phyloP scores from a whole-genome alignment of 495 filamentous ascomycete species.

The Aspergillus affinis region DNA sequence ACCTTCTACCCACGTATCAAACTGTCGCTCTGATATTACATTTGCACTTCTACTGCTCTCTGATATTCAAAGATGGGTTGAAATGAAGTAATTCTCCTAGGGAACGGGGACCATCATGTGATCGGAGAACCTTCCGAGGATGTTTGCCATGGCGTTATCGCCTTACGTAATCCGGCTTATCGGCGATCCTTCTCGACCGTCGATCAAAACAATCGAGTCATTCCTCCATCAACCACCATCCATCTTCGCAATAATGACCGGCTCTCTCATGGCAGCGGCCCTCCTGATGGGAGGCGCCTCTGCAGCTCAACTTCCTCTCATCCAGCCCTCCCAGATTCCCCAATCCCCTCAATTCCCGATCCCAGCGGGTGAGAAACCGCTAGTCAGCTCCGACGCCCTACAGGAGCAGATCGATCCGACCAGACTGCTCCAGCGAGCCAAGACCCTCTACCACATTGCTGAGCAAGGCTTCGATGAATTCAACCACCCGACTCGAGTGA shows the following conservation, averaged over 20 bases:
- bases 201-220: neutral
- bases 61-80: too few species aligned
- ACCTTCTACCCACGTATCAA: too few species aligned
- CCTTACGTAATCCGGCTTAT: neutral
- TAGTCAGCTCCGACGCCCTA: conserved; percentile 51
- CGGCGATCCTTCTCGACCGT: neutral
- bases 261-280: neutral
- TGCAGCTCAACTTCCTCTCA: conserved; percentile 16
- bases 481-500: conserved; percentile 62
- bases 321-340: neutral
- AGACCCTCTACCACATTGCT: conserved; percentile 57
- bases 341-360: conserved; percentile 3
- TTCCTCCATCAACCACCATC: neutral
- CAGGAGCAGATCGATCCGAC: conserved; percentile 53
- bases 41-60: too few species aligned
- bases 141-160: neutral
- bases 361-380: conserved; percentile 7
- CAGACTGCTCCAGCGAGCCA: conserved; percentile 52
- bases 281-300: neutral
- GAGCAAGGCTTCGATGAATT: conserved; percentile 53
- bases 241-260: neutral
- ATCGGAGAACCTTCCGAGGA: too few species aligned
- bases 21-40: too few species aligned
- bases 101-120: too few species aligned
- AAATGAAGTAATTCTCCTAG: too few species aligned